Evolutionary conservation across 768 basidiomycete genomes (phyloP).

Genomic region (Nidularia pulvinata): DNA sequence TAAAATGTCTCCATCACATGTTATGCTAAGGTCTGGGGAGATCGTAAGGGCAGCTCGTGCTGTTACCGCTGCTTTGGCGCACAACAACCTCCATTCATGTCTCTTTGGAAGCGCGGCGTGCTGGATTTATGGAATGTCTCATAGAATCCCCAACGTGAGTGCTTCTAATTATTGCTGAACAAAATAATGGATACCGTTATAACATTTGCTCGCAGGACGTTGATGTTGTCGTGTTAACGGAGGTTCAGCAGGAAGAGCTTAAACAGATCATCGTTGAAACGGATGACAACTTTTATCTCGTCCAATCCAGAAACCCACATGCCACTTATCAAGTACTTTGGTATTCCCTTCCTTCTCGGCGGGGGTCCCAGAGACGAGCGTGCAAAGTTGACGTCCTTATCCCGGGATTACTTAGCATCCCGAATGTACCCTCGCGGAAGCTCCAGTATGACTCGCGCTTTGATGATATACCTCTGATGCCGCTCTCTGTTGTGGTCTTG

Average conservation of each 20-base stretch:
- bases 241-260: constrained; percentile 2
- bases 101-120: constrained; percentile 38
- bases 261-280: constrained; percentile 1
- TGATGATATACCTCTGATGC: constrained; percentile 31
- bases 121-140: constrained; percentile 30
- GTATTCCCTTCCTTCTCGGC: neutral
- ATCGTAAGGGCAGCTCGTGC: constrained; percentile 24
- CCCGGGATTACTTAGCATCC: constrained; percentile 31
- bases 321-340: constrained; percentile 7
- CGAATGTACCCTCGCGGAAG: constrained; percentile 13
- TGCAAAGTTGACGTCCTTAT: constrained; percentile 36
- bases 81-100: constrained; percentile 20
- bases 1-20: neutral
- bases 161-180: neutral
- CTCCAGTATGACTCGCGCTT: constrained; percentile 13
- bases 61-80: constrained; percentile 17
- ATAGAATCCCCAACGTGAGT: constrained; percentile 32
- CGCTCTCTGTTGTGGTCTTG: constrained; percentile 33
- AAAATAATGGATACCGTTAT: neutral
- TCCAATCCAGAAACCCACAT: constrained; percentile 3
- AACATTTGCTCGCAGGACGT: constrained; percentile 36
- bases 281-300: constrained; percentile 9
- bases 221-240: constrained; percentile 26
- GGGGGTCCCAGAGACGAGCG: neutral
- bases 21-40: neutral